phyloP scores from a whole-genome alignment of 148 eudicot genomes.

The Hydrangea macrophylla region DNA sequence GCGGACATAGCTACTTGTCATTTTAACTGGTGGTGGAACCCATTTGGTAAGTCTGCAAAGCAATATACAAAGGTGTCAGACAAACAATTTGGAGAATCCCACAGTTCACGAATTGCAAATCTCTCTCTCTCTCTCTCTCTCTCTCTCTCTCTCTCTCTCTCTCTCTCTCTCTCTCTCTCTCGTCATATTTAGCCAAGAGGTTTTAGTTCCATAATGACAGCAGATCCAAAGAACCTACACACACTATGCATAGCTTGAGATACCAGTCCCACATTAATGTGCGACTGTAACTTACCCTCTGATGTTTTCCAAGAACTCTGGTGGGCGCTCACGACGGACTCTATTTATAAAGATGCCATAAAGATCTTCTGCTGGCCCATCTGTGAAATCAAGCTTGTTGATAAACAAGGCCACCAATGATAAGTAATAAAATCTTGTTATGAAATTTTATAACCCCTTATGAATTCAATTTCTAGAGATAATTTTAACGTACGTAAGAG shows the following conservation, averaged over 20 bases:
- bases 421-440: neutral
- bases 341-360: constrained; percentile 95
- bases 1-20: constrained; percentile 78
- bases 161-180: too few relatives aligned
- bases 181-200: too few relatives aligned
- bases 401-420: neutral
- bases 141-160: too few relatives aligned
- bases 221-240: neutral
- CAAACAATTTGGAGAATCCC: neutral
- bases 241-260: neutral
- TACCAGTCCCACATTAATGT: neutral
- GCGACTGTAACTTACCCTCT: constrained; percentile 66
- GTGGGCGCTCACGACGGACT: constrained; percentile 88
- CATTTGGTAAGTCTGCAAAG: constrained; percentile 92
- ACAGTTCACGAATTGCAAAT: neutral
- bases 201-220: too few relatives aligned
- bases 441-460: too few relatives aligned
- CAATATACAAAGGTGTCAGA: neutral
- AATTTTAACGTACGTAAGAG: too few relatives aligned
- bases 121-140: too few relatives aligned
- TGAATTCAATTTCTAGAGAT: too few relatives aligned
- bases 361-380: constrained; percentile 99
- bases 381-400: constrained; percentile 30
- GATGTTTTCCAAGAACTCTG: constrained; percentile 71
- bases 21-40: constrained; percentile 97